phyloP scores from a whole-genome alignment of 495 filamentous ascomycete genomes.

The Elaphomyces granulatus region DNA sequence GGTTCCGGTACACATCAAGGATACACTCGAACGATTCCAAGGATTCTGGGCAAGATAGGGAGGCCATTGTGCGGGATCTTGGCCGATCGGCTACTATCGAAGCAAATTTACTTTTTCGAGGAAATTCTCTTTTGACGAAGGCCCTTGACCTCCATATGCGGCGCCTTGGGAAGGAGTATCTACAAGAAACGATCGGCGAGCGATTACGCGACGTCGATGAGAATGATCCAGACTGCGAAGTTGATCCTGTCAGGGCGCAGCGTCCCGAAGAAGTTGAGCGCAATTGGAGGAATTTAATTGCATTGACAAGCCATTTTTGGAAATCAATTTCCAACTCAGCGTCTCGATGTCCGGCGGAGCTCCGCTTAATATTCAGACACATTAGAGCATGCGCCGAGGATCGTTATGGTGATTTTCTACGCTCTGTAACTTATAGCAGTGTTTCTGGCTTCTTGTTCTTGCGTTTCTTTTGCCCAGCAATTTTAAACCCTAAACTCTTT shows the following conservation, averaged over 20 bases:
- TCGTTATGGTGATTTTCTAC: slow-evolving; percentile 87
- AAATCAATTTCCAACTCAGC: slow-evolving; percentile 60
- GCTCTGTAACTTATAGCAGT: slow-evolving; percentile 87
- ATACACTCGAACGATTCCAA: slow-evolving; percentile 69
- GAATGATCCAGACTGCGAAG: slow-evolving; percentile 82
- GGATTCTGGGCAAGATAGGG: slow-evolving; percentile 44
- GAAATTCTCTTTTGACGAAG: slow-evolving; percentile 90
- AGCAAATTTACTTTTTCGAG: slow-evolving; percentile 88
- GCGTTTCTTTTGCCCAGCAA: slow-evolving; percentile 90
- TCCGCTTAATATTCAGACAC: slow-evolving; percentile 80
- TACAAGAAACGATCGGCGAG: slow-evolving; percentile 76
- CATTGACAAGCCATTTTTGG: slow-evolving; percentile 72
- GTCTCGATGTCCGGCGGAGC: slow-evolving; percentile 62
- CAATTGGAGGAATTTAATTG: slow-evolving; percentile 71
- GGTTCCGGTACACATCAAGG: slow-evolving; percentile 58
- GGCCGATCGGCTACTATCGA: slow-evolving; percentile 49
- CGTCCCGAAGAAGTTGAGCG: slow-evolving; percentile 59
- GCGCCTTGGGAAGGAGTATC: slow-evolving; percentile 80
- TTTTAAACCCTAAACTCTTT: slow-evolving; percentile 93
- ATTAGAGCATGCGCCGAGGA: slow-evolving; percentile 91
- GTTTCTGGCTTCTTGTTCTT: slow-evolving; percentile 95
- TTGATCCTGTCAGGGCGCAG: slow-evolving; percentile 68
- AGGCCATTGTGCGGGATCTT: slow-evolving; percentile 45
- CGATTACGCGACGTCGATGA: slow-evolving; percentile 77
- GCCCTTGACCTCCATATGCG: slow-evolving; percentile 92